A percentile compares a stretch with the other conserved stretches of the same genome.
These are phyloP conservation scores for Pyrenochaeta sp. DNA, from an alignment of 2,329 filamentous ascomycete genomes.

Conservation along the genomic window DNA sequence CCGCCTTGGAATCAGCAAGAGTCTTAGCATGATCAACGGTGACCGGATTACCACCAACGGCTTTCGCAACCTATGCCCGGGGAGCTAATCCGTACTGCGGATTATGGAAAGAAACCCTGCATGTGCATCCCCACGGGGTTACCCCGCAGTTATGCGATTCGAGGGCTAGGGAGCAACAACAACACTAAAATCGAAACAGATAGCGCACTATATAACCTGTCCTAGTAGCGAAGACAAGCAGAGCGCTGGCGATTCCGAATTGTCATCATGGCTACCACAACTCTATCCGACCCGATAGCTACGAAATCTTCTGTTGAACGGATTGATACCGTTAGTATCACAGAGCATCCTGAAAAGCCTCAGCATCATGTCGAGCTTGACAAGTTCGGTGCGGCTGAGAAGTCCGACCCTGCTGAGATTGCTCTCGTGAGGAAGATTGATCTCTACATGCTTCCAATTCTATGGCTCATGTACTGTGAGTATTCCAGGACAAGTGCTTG, in stretches of 20 bases:
- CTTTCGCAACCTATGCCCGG: background rate
- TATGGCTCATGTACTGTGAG: constrained; percentile 10
- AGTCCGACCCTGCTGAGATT: constrained; percentile 32
- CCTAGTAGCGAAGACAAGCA: background rate
- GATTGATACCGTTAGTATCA: constrained; percentile 19
- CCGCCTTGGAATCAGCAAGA: background rate
- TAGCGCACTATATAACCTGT: background rate
- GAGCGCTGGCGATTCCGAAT: background rate
- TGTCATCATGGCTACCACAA: constrained; percentile 10
- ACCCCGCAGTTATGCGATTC: constrained; percentile 2
- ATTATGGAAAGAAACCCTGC: background rate
- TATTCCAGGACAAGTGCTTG: background rate
- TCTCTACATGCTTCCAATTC: constrained; percentile 27
- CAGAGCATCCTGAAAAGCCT: constrained; percentile 12
- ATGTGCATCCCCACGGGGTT: constrained; percentile 5
- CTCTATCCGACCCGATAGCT: constrained; percentile 4
- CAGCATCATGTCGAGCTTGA: constrained; percentile 29
- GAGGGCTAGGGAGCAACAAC: background rate
- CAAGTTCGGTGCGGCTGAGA: constrained; percentile 31
- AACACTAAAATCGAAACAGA: background rate
- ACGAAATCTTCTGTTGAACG: constrained; percentile 12
- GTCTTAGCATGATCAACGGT: background rate
- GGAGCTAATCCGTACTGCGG: background rate
- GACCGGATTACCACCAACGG: background rate
- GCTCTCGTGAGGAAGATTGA: constrained; percentile 29